Conservation (phyloP, 352 stramenopile species). For the Globisporangium spinosum region DNA sequence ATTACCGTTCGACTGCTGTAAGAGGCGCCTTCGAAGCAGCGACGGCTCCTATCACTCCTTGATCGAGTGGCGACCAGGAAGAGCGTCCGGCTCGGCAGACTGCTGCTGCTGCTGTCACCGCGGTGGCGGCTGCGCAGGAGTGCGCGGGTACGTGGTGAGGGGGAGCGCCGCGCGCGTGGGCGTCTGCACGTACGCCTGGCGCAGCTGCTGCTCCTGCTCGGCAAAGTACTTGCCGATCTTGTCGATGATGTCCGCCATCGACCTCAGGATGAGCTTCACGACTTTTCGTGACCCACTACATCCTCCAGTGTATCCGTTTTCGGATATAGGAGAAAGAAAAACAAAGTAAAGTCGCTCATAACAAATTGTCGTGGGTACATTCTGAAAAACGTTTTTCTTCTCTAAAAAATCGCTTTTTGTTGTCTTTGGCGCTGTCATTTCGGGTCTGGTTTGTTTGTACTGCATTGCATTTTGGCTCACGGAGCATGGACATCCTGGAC, state of each 20-base stretch:
- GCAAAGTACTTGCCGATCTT: slow-evolving; percentile 72
- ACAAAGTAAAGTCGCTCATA: too few species aligned
- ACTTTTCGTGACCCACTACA: slow-evolving; percentile 4
- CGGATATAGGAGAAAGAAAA: too few species aligned
- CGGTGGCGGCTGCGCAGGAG: slow-evolving; percentile 11
- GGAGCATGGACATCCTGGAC: slow-evolving; percentile 18
- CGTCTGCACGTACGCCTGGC: slow-evolving; percentile 28
- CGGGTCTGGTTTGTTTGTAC: neutral
- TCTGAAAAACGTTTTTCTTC: too few species aligned
- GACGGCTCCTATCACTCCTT: slow-evolving; percentile 18
- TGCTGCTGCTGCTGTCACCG: neutral
- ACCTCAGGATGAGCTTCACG: neutral
- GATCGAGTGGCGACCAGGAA: neutral
- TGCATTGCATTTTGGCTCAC: neutral
- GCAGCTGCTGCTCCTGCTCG: slow-evolving; percentile 54
- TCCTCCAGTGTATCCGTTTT: neutral
- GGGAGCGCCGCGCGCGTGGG: neutral
- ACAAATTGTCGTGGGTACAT: too few species aligned
- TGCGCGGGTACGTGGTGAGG: neutral
- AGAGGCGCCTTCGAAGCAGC: slow-evolving; percentile 23
- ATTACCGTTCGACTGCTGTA: slow-evolving; percentile 1
- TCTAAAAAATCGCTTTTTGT: too few species aligned
- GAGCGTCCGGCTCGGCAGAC: neutral
- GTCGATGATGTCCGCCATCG: slow-evolving; percentile 60
- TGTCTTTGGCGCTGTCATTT: too few species aligned